Percentiles rank a stretch among this genome's conserved stretches.
Conservation (phyloP, 1,139 yeast genomes). For the Yamadazyma membranifaciens region DNA sequence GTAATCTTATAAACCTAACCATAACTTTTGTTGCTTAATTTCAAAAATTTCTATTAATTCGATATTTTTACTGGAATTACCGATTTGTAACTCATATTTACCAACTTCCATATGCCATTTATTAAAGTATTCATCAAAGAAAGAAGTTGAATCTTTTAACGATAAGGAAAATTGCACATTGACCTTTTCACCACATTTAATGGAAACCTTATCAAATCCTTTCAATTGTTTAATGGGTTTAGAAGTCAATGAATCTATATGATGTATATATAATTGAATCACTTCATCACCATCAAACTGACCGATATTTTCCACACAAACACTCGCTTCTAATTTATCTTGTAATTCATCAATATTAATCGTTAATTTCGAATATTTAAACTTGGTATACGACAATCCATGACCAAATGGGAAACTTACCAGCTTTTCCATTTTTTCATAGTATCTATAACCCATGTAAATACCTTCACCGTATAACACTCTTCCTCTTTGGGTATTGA, state of each 20-base stretch:
- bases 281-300: conserved; percentile 40
- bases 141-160: conserved; percentile 50
- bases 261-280: conserved; percentile 45
- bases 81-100: conserved; percentile 33
- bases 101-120: conserved; percentile 27
- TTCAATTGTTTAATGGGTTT: conserved; percentile 58
- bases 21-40: conserved; percentile 20
- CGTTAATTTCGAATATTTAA: conserved; percentile 21
- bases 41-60: conserved; percentile 31
- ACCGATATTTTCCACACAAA: conserved; percentile 42
- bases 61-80: conserved; percentile 29
- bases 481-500: conserved; percentile 41
- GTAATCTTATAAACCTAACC: conserved; percentile 17
- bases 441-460: conserved; percentile 59
- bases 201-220: conserved; percentile 48
- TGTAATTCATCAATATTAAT: conserved; percentile 15
- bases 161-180: conserved; percentile 33
- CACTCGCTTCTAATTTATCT: conserved; percentile 19
- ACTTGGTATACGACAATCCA: conserved; percentile 58
- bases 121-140: conserved; percentile 47
- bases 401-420: conserved; percentile 60
- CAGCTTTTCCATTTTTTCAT: conserved; percentile 46
- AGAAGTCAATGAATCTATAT: conserved; percentile 35
- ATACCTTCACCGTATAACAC: conserved; percentile 57
- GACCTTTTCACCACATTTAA: conserved; percentile 38